Base-by-base conservation (phyloP, 257 asterid genomes). In the Eustoma russellianum region DNA sequence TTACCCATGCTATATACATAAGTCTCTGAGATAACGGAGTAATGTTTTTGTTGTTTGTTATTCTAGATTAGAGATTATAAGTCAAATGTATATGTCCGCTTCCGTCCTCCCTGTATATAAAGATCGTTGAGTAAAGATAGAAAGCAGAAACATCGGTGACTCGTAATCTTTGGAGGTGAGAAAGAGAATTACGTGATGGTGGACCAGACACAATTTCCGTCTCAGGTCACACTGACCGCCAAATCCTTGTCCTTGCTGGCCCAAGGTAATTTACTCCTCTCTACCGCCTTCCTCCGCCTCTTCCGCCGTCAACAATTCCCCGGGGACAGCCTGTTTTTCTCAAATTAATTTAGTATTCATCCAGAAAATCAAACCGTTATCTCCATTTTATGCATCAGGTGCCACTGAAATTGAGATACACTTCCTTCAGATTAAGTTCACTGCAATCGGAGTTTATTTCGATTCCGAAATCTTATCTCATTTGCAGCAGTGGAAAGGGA, bases 321-420 rank as follows among this genome's bases (percentile, higher is more conserved):
- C n/a, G n/a, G n/a, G n/a, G 28, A 6, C 11, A 0, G 48, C 41
- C 46, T 14, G 11, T 13, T 16, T 13, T 17, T 9, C 13, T 50
- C 30, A 3, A 1, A 15, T 13, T 13, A 1, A 15, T 13, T 13
- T 1, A 5, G 16, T 13, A 2, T 13, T 35, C 7, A 14, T n/a
- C 9, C 6, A 5, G 6, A 5, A 50, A 18, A 9, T 1, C 9
- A 2, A 24, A 28, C 3, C 6, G 2, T 18, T 30, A 5, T 0
- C 12, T 30, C n/a, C 2, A 24, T 13, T 33, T 11, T 55, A 33
- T 13, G 18, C 41, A 13, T 30, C 80, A 92, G 98, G 99, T 45
- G 72, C 88, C 15, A 92, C 99, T 15, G 97, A 88, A 33, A 74
- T 92, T 24, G 99, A 88, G 86, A 88, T 92, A 54, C 99, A 88